These are phyloP conservation scores for Endogone sp. DNA, from an alignment of 192 early-diverging fungal species.

Conservation along the genomic window DNA sequence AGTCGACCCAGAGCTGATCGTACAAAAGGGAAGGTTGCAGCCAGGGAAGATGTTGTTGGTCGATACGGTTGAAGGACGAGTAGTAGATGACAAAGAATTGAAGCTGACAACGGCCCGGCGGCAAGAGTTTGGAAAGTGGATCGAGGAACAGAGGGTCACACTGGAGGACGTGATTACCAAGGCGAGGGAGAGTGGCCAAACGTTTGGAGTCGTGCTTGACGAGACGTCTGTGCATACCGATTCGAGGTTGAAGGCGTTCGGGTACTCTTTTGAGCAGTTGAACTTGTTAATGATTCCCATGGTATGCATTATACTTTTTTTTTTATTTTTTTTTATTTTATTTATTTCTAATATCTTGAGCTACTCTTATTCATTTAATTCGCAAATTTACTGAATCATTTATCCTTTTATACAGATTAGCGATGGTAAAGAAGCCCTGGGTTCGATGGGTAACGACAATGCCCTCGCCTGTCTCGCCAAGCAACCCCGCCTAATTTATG, in stretches of 20 bases:
- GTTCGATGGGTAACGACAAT: slow-evolving; percentile 98
- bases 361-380: background rate
- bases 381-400: background rate
- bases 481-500: slow-evolving; percentile 87
- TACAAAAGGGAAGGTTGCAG: slow-evolving; percentile 90
- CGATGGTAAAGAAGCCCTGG: slow-evolving; percentile 93
- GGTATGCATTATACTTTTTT: slow-evolving; percentile 37
- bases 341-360: slow-evolving; percentile 14
- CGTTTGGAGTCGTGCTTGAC: slow-evolving; percentile 48
- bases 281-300: slow-evolving; percentile 88
- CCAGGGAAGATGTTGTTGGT: slow-evolving; percentile 98
- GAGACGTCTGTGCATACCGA: slow-evolving; percentile 62
- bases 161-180: slow-evolving; percentile 57
- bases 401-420: no score
- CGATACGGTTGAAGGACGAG: slow-evolving; percentile 83
- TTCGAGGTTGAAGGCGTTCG: slow-evolving; percentile 80
- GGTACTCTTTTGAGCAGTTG: slow-evolving; percentile 91
- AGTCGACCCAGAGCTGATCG: slow-evolving; percentile 74
- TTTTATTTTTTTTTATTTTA: background rate
- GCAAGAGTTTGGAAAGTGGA: slow-evolving; percentile 81
- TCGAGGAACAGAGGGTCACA: slow-evolving; percentile 75
- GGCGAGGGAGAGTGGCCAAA: slow-evolving; percentile 21
- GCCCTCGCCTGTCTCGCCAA: slow-evolving; percentile 89
- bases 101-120: slow-evolving; percentile 71
- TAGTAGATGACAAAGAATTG: slow-evolving; percentile 89